phyloP scores from a whole-genome alignment of 75 land plant genomes.

The Gnetum montanum region DNA sequence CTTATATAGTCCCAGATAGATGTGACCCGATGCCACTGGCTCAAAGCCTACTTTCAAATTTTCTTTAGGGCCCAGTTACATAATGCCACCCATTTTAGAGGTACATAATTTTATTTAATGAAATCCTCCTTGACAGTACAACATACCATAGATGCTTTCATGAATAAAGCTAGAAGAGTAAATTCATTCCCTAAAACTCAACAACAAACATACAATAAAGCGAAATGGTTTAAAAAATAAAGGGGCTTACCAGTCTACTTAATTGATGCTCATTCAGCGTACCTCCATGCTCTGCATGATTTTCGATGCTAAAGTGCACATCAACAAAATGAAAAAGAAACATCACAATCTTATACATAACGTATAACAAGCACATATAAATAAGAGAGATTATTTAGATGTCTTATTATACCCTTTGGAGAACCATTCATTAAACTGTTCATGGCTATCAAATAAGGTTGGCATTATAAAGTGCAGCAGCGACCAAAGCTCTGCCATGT shows the following conservation, averaged over 20 bases:
- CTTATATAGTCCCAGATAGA: too few relatives aligned
- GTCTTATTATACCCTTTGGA: conserved; percentile 72
- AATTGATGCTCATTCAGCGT: conserved; percentile 98
- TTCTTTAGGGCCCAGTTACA: too few relatives aligned
- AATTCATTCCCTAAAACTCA: not conserved
- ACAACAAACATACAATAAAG: not conserved
- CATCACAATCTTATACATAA: not conserved
- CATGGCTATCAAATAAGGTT: conserved; percentile 97
- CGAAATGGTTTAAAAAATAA: too few relatives aligned
- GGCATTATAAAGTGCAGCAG: conserved; percentile 99
- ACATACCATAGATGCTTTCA: not conserved
- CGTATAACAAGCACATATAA: not conserved
- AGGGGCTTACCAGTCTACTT: conserved; percentile 60
- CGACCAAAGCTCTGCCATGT: conserved; percentile 99
- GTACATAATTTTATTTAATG: too few relatives aligned
- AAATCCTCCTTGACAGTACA: too few relatives aligned
- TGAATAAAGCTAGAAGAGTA: not conserved
- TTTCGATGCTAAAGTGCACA: conserved; percentile 61
- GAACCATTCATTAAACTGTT: conserved; percentile 98
- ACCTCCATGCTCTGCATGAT: conserved; percentile 98
- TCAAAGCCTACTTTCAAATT: too few relatives aligned
- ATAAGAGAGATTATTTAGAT: not conserved
- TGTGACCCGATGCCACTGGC: too few relatives aligned
- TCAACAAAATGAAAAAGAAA: not conserved
- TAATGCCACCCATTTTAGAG: too few relatives aligned